Percentiles rank a stretch among this genome's conserved stretches.
These are phyloP conservation scores for Kwoniella dendrophila DNA, from an alignment of 768 basidiomycete species.

Conservation along the genomic window DNA sequence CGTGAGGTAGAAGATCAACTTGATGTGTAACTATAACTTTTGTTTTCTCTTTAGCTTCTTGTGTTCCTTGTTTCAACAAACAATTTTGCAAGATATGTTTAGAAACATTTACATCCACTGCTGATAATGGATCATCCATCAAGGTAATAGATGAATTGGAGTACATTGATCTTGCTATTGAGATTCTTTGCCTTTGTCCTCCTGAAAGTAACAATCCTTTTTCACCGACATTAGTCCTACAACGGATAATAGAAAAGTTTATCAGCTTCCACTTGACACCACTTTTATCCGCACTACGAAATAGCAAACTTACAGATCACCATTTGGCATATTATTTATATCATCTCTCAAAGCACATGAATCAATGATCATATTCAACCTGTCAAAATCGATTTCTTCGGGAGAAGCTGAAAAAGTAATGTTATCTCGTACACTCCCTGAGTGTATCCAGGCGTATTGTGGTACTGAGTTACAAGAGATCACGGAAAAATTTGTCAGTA, in stretches of 20 bases:
- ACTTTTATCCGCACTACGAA: background rate
- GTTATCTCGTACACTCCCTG: conserved; percentile 51
- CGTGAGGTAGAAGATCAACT: conserved; percentile 47
- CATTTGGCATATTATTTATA: conserved; percentile 39
- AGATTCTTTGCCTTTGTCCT: conserved; percentile 51
- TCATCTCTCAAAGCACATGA: conserved; percentile 47
- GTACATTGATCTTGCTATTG: conserved; percentile 48
- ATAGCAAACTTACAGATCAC: conserved; percentile 29
- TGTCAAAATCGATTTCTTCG: conserved; percentile 27
- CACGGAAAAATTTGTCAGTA: too few species aligned
- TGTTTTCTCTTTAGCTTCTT: conserved; percentile 61
- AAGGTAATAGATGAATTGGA: conserved; percentile 42
- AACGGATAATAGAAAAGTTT: background rate
- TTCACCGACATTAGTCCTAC: conserved; percentile 75
- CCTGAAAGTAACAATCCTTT: conserved; percentile 62
- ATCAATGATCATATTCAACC: conserved; percentile 39
- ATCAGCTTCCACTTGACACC: background rate
- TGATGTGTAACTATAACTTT: conserved; percentile 63
- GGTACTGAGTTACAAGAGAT: conserved; percentile 43
- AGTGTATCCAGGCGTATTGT: conserved; percentile 55
- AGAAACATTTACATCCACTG: conserved; percentile 76
- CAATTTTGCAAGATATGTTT: conserved; percentile 68
- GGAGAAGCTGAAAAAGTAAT: conserved; percentile 44
- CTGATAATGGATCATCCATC: conserved; percentile 62
- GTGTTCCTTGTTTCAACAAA: too few species aligned